phyloP scores from a whole-genome alignment of 192 early-diverging fungal species.

The Chytriomyces sp. region DNA sequence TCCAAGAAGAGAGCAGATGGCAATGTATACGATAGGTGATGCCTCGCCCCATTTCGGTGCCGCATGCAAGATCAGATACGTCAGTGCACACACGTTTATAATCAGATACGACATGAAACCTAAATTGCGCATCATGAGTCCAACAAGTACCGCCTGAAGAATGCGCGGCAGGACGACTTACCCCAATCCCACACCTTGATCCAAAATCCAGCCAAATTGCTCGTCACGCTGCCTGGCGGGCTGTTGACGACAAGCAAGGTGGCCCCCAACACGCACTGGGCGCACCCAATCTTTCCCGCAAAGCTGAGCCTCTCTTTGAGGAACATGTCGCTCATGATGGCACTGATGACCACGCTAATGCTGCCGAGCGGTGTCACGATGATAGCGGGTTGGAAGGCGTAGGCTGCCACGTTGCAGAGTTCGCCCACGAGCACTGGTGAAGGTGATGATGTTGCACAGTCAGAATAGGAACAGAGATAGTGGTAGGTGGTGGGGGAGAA shows the following conservation, averaged over 20 bases:
- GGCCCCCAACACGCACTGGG: constrained; percentile 65
- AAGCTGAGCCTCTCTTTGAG: constrained; percentile 67
- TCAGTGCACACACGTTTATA: constrained; percentile 43
- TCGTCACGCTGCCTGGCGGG: constrained; percentile 47
- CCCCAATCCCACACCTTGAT: constrained; percentile 34
- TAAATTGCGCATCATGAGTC: background rate
- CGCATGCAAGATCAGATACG: constrained; percentile 56
- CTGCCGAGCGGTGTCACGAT: constrained; percentile 95
- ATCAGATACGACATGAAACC: constrained; percentile 58
- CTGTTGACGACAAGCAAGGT: constrained; percentile 56
- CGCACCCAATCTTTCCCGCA: constrained; percentile 67
- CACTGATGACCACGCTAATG: constrained; percentile 82
- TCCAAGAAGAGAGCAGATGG: constrained; percentile 64
- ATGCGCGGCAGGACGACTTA: background rate
- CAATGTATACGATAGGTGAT: constrained; percentile 55
- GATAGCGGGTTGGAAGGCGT: constrained; percentile 95
- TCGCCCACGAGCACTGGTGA: constrained; percentile 82
- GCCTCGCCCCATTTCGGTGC: constrained; percentile 62
- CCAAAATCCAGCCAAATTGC: constrained; percentile 48
- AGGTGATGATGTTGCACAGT: too few species aligned
- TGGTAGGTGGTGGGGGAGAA: background rate
- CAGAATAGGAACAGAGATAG: background rate
- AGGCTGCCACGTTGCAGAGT: constrained; percentile 94
- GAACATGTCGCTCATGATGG: constrained; percentile 63
- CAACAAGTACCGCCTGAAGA: background rate